These are phyloP conservation scores for Cladosporium phlei DNA, from an alignment of 2,329 filamentous ascomycete genomes.

Conservation along the genomic window DNA sequence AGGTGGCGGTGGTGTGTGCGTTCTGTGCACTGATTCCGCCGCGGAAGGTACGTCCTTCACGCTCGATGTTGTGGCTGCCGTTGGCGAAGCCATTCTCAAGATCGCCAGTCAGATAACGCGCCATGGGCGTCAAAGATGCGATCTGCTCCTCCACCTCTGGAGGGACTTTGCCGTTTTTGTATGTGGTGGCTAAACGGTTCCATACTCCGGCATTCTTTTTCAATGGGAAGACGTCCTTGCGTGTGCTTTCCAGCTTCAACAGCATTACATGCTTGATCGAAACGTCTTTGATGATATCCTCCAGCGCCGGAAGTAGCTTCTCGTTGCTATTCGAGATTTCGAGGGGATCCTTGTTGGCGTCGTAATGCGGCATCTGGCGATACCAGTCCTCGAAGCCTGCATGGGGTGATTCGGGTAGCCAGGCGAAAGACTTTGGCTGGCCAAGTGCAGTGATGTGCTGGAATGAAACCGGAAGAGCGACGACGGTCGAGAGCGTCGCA, in stretches of 20 bases:
- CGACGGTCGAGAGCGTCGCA: slow-evolving; percentile 8
- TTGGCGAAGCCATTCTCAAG: slow-evolving; percentile 6
- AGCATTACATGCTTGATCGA: slow-evolving; percentile 37
- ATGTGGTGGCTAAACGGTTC: slow-evolving; percentile 23
- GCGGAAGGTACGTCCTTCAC: slow-evolving; percentile 3
- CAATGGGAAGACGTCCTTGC: slow-evolving; percentile 39
- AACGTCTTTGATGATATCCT: slow-evolving; percentile 28
- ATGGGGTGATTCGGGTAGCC: slow-evolving; percentile 6
- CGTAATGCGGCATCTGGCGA: slow-evolving; percentile 21
- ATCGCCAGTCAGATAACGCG: slow-evolving; percentile 8
- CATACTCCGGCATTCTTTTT: slow-evolving; percentile 34
- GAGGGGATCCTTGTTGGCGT: slow-evolving; percentile 34
- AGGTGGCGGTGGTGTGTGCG: slow-evolving; percentile 35
- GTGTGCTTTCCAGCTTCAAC: slow-evolving; percentile 37
- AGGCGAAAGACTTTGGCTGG: not conserved
- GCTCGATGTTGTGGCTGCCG: slow-evolving; percentile 5
- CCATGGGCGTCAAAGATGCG: slow-evolving; percentile 6
- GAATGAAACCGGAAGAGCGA: slow-evolving; percentile 7
- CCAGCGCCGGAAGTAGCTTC: slow-evolving; percentile 30
- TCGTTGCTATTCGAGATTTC: slow-evolving; percentile 36
- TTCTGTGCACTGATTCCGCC: slow-evolving; percentile 24
- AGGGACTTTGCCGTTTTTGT: slow-evolving; percentile 3
- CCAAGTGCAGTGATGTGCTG: slow-evolving; percentile 8
- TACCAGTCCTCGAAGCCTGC: slow-evolving; percentile 14
- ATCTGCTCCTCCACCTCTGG: not conserved